These are phyloP conservation scores for Falciphora oryzae DNA, from an alignment of 2,329 filamentous ascomycete genomes.

Conservation along the genomic window DNA sequence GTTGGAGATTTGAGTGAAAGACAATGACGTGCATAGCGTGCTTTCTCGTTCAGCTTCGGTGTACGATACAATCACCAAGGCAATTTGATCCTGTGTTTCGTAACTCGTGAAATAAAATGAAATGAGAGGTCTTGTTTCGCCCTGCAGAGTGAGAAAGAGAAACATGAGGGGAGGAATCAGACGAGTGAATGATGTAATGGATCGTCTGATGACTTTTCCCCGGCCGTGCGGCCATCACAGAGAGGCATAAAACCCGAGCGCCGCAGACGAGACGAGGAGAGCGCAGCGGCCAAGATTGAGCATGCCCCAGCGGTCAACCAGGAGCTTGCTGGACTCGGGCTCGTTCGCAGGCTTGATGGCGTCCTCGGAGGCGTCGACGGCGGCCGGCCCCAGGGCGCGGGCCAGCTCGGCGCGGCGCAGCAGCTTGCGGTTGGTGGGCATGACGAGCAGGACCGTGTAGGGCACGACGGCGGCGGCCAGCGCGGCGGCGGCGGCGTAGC, in stretches of 20 bases:
- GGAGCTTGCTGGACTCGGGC: conserved; percentile 31
- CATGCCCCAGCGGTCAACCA: conserved; percentile 51
- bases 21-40: too few relatives aligned
- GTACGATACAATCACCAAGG: too few relatives aligned
- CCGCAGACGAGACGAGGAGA: conserved; percentile 18
- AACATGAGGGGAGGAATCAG: too few relatives aligned
- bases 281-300: conserved; percentile 37
- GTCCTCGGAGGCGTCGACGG: conserved; percentile 20
- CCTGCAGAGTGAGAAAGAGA: too few relatives aligned
- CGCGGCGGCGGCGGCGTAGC: conserved; percentile 40
- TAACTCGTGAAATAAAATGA: too few relatives aligned
- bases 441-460: conserved; percentile 44
- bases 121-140: too few relatives aligned
- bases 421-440: conserved; percentile 42
- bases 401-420: conserved; percentile 35
- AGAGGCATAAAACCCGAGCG: conserved; percentile 24
- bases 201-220: background rate
- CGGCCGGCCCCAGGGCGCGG: conserved; percentile 18
- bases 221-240: conserved; percentile 14
- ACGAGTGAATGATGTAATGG: too few relatives aligned
- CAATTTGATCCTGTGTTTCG: too few relatives aligned
- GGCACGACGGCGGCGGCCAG: conserved; percentile 42
- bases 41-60: too few relatives aligned
- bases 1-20: too few relatives aligned
- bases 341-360: conserved; percentile 30